Base-by-base conservation (phyloP, 2,329 filamentous ascomycete species). In the Monosporascus cannonballus region DNA sequence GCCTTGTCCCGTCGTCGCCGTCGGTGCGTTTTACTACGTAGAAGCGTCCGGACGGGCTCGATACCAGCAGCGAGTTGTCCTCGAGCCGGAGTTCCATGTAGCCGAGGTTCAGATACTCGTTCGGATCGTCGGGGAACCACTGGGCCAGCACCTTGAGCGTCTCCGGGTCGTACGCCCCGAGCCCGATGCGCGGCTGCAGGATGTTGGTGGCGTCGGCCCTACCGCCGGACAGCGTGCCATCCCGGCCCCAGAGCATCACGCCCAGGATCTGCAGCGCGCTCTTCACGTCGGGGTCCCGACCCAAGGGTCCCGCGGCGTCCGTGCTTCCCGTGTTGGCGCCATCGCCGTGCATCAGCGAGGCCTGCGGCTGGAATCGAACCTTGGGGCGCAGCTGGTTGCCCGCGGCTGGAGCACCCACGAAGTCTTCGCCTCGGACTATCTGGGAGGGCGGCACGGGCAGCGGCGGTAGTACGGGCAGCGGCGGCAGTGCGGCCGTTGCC, bases 101-200 rank as follows among this genome's bases (percentile, higher is more conserved):
- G 18, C 47, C 48, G n/a, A 52, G 41, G 22, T 51, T 50, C 22
- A 54, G 22, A 18, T 22, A 27, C 50, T 51, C 37, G 27, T 15
- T 6, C 17, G 38, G 37, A 7, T 27, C 7, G 14, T 39, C 39
- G n/a, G 48, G 48, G 42, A 22, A 46, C 48, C 48, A 50, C 27
- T 41, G 18, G 36, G 36, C 48, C 20, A 50, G 37, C 15, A 18
- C 36, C 38, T 41, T 22, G 9, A 50, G 39, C 14, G 48, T 50
- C 24, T 6, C n/a, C 42, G 42, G 42, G 42, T 46, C 24, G 42
- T 41, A 44, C 37, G 48, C 24, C n/a, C 37, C 37, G 18, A 42
- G 39, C 22, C 42, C 42, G 22, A 46, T 46, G 22, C 42, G 42
- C 15, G 42, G 42, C 8, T 7, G 6, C 11, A 24, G 20, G 11